Percentiles rank a stretch among this genome's conserved stretches.
Evolutionary conservation across 768 basidiomycete species (phyloP).

Genomic region (Lactarius tabidus): DNA sequence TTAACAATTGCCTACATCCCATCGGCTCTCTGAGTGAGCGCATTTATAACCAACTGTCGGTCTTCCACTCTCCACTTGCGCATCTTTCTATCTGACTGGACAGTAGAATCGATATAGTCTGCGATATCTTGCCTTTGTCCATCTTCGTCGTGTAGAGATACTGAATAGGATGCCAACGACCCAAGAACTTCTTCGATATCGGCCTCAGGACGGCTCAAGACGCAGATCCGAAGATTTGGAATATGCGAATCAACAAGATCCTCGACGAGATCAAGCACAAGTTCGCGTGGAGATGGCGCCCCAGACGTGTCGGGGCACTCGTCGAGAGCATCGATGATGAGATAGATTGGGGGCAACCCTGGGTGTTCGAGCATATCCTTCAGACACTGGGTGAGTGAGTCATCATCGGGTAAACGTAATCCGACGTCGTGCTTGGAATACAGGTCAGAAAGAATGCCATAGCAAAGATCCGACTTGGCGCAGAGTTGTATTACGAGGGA

Average conservation of each 20-base stretch:
- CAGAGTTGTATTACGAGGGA: neutral
- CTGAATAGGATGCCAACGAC: neutral
- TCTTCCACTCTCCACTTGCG: constrained; percentile 2
- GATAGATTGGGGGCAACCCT: neutral
- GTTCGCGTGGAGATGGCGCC: neutral
- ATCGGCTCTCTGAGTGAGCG: neutral
- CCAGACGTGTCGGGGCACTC: constrained; percentile 12
- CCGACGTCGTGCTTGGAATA: neutral
- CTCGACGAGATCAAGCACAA: constrained; percentile 1
- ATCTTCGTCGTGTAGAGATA: constrained; percentile 8
- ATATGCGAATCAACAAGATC: neutral
- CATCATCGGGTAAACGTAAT: neutral
- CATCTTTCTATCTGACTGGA: neutral
- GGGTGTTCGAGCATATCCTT: constrained; percentile 3
- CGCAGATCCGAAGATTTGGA: constrained; percentile 2
- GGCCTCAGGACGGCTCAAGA: constrained; percentile 2
- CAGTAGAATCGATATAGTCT: neutral
- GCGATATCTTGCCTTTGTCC: constrained; percentile 4
- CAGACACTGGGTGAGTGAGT: neutral
- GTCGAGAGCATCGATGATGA: constrained; percentile 9
- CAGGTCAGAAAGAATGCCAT: neutral
- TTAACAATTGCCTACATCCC: neutral
- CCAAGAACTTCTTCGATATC: constrained; percentile 3
- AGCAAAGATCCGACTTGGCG: neutral
- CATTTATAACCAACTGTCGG: neutral